Percentiles rank a stretch among this genome's conserved stretches.
phyloP scores from a whole-genome alignment of 2,329 filamentous ascomycete genomes.

The Ilyonectria destructans region DNA sequence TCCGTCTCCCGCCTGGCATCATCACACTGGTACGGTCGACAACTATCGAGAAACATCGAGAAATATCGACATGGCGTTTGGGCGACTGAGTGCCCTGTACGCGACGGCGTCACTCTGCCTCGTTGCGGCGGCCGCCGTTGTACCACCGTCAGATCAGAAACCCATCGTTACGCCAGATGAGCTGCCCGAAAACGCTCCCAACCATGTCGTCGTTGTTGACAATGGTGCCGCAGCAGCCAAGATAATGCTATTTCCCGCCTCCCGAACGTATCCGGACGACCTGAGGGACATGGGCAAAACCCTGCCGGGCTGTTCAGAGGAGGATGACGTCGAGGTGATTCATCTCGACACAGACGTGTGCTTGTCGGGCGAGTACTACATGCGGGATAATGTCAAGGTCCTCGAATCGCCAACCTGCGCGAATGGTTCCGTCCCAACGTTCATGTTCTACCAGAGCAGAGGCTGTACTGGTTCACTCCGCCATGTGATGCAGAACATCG shows the following conservation, averaged over 20 bases:
- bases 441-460: constrained; percentile 19
- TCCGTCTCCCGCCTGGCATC: too few relatives aligned
- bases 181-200: not conserved
- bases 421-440: constrained; percentile 5
- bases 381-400: constrained; percentile 19
- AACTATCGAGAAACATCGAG: not conserved
- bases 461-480: constrained; percentile 3
- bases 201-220: not conserved
- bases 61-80: constrained; percentile 4
- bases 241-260: constrained; percentile 18
- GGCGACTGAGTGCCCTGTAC: not conserved
- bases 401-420: constrained; percentile 10
- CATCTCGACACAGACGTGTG: constrained; percentile 15
- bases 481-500: not conserved
- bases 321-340: constrained; percentile 4
- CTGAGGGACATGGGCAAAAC: constrained; percentile 20
- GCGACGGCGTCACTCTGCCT: constrained; percentile 5
- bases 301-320: not conserved
- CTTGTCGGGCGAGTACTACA: constrained; percentile 19
- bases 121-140: not conserved
- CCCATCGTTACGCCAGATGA: constrained; percentile 8
- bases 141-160: constrained; percentile 4
- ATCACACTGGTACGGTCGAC: too few relatives aligned
- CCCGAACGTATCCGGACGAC: constrained; percentile 23
- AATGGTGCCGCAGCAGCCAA: not conserved